Evolutionary conservation across 805 yeast species (phyloP).

Genomic region (Candida andamanensis): DNA sequence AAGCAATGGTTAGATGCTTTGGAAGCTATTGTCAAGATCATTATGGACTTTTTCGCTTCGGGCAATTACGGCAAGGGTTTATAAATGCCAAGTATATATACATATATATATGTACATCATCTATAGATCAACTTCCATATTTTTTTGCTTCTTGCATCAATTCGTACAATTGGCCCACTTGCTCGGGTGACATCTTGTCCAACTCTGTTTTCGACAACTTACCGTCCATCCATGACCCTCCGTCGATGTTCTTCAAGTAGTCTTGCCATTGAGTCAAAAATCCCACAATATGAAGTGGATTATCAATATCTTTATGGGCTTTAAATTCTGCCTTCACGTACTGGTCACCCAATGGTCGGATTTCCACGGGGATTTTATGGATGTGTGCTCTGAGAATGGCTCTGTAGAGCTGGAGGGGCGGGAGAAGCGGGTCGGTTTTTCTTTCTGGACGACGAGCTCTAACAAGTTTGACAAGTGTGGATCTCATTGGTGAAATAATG

Average conservation of each 20-base stretch:
- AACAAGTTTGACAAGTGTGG: constrained; percentile 29
- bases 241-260: constrained; percentile 55
- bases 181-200: constrained; percentile 86
- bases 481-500: too few species aligned
- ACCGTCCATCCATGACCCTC: constrained; percentile 37
- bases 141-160: constrained; percentile 67
- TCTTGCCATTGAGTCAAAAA: constrained; percentile 94
- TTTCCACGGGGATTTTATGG: constrained; percentile 56
- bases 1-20: constrained; percentile 70
- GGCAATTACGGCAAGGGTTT: constrained; percentile 90
- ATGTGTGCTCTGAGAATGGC: constrained; percentile 78
- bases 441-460: constrained; percentile 40
- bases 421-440: constrained; percentile 49
- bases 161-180: constrained; percentile 74
- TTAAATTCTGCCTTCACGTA: constrained; percentile 88
- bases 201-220: constrained; percentile 58
- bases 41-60: constrained; percentile 67
- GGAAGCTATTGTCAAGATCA: constrained; percentile 66
- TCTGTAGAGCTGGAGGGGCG: constrained; percentile 76
- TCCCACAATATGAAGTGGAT: constrained; percentile 92
- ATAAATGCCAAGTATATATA: constrained; percentile 19
- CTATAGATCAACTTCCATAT: constrained; percentile 13
- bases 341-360: constrained; percentile 78
- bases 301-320: constrained; percentile 74
- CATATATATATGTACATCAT: constrained; percentile 2